Percentiles rank a stretch among this genome's conserved stretches.
Evolutionary conservation across 2,329 filamentous ascomycete genomes (phyloP).

Genomic region (Ceratocystis cubensis): DNA sequence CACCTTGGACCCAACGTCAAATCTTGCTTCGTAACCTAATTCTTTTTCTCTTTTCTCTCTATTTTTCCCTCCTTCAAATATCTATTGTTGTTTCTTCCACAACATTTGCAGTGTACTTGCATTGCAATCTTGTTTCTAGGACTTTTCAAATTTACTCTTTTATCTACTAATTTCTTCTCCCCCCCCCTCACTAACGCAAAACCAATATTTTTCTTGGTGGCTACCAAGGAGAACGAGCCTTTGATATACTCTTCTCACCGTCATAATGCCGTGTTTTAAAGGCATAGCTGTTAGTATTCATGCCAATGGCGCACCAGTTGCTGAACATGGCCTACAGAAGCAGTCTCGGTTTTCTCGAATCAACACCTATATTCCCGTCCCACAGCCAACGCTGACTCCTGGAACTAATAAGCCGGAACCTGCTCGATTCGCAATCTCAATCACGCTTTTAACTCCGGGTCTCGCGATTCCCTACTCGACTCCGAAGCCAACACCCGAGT

Average conservation of each 20-base stretch:
- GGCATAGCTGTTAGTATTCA: constrained; percentile 98
- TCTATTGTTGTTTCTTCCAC: neutral
- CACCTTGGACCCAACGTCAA: constrained; percentile 18
- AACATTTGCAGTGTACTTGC: neutral
- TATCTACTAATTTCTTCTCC: neutral
- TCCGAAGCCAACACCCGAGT: constrained; percentile 62
- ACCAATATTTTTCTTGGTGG: neutral
- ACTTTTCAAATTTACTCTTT: constrained; percentile 2
- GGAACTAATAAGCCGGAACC: constrained; percentile 69
- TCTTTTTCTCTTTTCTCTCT: neutral
- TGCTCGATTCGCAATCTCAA: constrained; percentile 94
- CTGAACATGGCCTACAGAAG: constrained; percentile 90
- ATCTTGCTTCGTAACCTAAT: constrained; percentile 17
- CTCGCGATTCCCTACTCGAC: constrained; percentile 86
- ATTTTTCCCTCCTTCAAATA: neutral
- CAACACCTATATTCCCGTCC: constrained; percentile 93
- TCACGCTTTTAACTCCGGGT: constrained; percentile 81
- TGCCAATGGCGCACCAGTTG: constrained; percentile 62
- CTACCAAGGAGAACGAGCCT: neutral
- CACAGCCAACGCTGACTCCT: constrained; percentile 58
- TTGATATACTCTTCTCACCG: neutral
- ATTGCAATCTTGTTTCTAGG: neutral
- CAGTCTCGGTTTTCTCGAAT: constrained; percentile 85
- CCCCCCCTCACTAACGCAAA: neutral
- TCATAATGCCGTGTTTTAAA: constrained; percentile 86